Base-by-base conservation (phyloP, 345 rosid species). In the Citrus unshiu region DNA sequence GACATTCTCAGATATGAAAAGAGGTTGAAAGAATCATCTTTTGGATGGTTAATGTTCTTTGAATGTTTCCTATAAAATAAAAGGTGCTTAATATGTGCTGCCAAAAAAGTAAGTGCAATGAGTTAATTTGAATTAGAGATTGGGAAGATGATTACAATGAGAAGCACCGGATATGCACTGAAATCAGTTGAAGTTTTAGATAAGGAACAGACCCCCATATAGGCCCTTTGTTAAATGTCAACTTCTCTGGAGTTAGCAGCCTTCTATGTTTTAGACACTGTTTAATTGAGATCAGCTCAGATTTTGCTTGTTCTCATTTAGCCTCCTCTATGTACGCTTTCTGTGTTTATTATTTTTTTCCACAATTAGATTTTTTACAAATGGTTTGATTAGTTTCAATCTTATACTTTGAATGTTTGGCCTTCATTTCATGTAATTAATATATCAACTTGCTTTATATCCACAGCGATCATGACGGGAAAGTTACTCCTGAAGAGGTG, bases 401-500 rank as follows among this genome's bases (percentile, higher is more conserved):
- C 65, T 51, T 16, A n/a, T 22, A 37, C 57, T 39, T 69, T 1
- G 14, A 56, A 25, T 49, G 39, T 27, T 62, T 57, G 43, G 39
- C 9, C 12, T 49, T 37, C 34, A 13, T 14, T 46, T 7, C 70
- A 66, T 30, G 16, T 32, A 58, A 54, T 21, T 18, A 70, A 61
- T 54, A 49, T 54, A 58, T 60, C 76, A 10, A 37, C 51, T 54
- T 74, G 61, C 37, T 69, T 35, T 51, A 27, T 79, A 25, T 79
- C 32, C 76, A 63, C 82, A 94, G 98, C 85, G 98, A 94, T 81
- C 82, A 85, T 79, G 98, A 94, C 71, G 97, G 98, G 64, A 94
- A 94, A 81, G 98, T 94, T 60, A 91, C 92, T 57, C 87, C 95
- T 29, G 98, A 94, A 70, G 98, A 94, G 86, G 94, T 94, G 35